Evolutionary conservation across 2,329 filamentous ascomycete species (phyloP).

Genomic region (Ophiostoma pallidulum): DNA sequence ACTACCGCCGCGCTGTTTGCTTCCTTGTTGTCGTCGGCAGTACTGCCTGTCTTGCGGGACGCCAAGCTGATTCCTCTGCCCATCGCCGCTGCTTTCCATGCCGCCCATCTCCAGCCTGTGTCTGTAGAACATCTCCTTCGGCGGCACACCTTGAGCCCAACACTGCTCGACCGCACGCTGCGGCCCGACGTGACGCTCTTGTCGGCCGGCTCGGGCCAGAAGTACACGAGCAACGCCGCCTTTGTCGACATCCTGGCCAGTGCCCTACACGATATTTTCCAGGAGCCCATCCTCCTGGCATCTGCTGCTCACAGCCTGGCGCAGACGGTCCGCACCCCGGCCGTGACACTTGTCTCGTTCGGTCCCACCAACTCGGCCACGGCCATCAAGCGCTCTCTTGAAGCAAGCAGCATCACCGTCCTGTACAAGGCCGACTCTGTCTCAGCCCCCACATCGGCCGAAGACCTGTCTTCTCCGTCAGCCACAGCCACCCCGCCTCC

Average conservation of each 20-base stretch:
- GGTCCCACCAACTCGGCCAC: background rate
- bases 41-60: background rate
- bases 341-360: background rate
- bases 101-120: background rate
- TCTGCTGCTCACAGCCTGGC: background rate
- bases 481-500: background rate
- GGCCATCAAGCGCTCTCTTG: background rate
- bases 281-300: background rate
- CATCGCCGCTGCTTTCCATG: background rate
- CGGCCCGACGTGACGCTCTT: background rate
- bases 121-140: background rate
- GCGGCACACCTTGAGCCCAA: background rate
- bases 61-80: background rate
- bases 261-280: background rate
- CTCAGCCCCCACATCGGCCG: background rate
- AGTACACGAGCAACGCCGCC: background rate
- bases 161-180: background rate
- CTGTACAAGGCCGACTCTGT: background rate
- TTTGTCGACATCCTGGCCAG: background rate
- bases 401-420: background rate
- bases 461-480: no score
- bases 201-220: background rate
- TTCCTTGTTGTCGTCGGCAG: background rate
- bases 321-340: background rate
- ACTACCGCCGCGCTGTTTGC: background rate